A percentile compares a stretch with the other conserved stretches of the same genome.
These are phyloP conservation scores for Sutorius australiensis DNA, from an alignment of 768 basidiomycete species.

Conservation along the genomic window DNA sequence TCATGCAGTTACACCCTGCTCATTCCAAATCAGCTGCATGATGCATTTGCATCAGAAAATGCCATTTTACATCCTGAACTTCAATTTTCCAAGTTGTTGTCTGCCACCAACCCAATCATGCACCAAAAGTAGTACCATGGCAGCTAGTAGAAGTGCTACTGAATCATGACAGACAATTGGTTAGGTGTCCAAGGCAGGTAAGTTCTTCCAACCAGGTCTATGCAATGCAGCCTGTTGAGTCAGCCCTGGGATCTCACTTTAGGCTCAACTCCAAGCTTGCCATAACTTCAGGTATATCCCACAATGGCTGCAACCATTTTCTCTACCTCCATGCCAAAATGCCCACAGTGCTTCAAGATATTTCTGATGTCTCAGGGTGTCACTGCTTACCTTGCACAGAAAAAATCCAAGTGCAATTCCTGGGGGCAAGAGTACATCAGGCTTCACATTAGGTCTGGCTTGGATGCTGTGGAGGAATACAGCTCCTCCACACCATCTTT, in stretches of 20 bases:
- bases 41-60: background rate
- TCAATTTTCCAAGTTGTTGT: background rate
- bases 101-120: background rate
- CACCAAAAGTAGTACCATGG: background rate
- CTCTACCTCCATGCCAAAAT: background rate
- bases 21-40: background rate
- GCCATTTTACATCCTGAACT: no score
- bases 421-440: background rate
- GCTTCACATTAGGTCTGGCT: background rate
- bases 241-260: background rate
- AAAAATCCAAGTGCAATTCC: background rate
- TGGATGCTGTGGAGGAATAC: background rate
- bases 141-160: background rate
- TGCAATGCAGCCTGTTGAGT: background rate
- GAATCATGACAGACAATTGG: background rate
- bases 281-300: background rate
- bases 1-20: background rate
- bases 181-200: background rate
- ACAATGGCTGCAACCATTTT: background rate
- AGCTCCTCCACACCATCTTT: background rate
- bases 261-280: background rate
- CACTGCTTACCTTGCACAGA: background rate
- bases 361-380: background rate
- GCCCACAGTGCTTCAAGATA: background rate
- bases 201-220: background rate